Conservation (phyloP, 163 green algal species). For the Picocystis sp. region DNA sequence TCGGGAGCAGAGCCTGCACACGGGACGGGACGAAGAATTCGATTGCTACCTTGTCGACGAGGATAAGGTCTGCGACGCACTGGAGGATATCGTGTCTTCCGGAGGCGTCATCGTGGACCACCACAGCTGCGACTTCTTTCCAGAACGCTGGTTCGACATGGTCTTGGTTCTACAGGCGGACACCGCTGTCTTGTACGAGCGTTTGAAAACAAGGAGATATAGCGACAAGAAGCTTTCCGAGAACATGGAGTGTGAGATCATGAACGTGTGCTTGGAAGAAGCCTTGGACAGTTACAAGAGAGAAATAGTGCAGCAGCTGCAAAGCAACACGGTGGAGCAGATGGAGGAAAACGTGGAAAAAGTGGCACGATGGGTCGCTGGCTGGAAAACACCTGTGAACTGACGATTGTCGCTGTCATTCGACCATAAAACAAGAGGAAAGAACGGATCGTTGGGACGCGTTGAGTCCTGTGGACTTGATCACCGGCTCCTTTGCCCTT, state of each 20-base stretch:
- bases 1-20: constrained; percentile 38
- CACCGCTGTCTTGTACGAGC: constrained; percentile 78
- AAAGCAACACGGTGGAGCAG: constrained; percentile 68
- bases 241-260: constrained; percentile 98
- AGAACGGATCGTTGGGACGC: too few relatives aligned
- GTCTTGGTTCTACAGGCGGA: constrained; percentile 90
- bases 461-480: too few relatives aligned
- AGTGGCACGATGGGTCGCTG: constrained; percentile 38
- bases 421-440: too few relatives aligned
- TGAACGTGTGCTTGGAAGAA: constrained; percentile 87
- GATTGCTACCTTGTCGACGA: constrained; percentile 76
- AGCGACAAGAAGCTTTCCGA: constrained; percentile 67
- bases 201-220: constrained; percentile 69
- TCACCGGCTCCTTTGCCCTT: too few relatives aligned
- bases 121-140: constrained; percentile 95
- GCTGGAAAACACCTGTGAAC: too few relatives aligned
- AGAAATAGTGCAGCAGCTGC: constrained; percentile 66
- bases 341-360: constrained; percentile 75
- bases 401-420: too few relatives aligned
- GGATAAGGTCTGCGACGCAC: constrained; percentile 84
- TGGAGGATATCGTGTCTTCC: constrained; percentile 62
- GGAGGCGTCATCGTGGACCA: constrained; percentile 87
- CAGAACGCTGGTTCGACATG: constrained; percentile 93
- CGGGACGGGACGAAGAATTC: constrained; percentile 75
- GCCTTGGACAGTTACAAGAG: constrained; percentile 72